These are phyloP conservation scores for Camillea tinctor DNA, from an alignment of 2,329 filamentous ascomycete species.

Conservation along the genomic window DNA sequence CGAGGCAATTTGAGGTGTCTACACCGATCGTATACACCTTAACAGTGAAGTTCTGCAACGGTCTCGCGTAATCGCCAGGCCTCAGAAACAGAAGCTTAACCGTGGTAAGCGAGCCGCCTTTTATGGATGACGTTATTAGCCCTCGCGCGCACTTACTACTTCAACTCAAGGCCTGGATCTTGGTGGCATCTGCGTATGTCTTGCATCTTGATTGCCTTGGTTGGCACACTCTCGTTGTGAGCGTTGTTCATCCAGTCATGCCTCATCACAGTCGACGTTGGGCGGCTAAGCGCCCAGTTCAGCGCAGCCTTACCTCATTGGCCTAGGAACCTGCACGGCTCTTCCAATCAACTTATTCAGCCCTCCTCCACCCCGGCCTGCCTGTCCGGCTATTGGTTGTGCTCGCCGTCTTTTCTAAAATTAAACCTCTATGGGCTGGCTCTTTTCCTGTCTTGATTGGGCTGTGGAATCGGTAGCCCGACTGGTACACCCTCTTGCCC, in stretches of 20 bases:
- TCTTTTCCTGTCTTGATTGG: slow-evolving; percentile 26
- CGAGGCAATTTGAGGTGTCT: neutral
- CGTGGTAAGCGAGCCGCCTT: neutral
- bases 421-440: slow-evolving; percentile 23
- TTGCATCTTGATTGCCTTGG: neutral
- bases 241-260: slow-evolving; percentile 20
- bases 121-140: slow-evolving; percentile 5
- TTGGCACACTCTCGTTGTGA: slow-evolving; percentile 13
- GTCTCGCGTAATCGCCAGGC: neutral
- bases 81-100: neutral
- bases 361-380: slow-evolving; percentile 22
- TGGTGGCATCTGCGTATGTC: neutral
- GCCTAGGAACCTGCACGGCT: slow-evolving; percentile 23
- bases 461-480: slow-evolving; percentile 12
- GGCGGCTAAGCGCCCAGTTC: slow-evolving; percentile 31
- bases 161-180: neutral
- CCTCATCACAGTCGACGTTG: slow-evolving; percentile 15
- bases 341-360: slow-evolving; percentile 23
- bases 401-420: slow-evolving; percentile 28
- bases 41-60: neutral
- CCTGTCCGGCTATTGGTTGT: slow-evolving; percentile 24
- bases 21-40: neutral
- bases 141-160: neutral
- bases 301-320: slow-evolving; percentile 26
- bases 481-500: slow-evolving; percentile 17